Conservation (phyloP, 805 yeast species). For the Cyberlindnera misumaiensis region DNA sequence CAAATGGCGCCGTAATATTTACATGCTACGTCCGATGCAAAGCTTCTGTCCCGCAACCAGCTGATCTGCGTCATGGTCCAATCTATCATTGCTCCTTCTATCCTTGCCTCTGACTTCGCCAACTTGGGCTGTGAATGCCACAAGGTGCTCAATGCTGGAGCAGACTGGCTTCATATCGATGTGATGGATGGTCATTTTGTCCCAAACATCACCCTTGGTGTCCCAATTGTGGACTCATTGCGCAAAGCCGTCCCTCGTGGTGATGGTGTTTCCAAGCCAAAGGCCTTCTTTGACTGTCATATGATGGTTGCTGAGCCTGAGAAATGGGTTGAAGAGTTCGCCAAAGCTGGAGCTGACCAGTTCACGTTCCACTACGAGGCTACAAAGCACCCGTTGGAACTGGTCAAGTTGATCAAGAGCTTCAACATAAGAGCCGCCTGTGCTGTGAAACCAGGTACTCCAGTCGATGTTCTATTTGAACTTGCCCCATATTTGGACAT, state of each 20-base stretch:
- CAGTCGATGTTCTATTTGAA: conserved; percentile 74
- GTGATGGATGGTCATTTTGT: conserved; percentile 99
- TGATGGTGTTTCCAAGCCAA: conserved; percentile 36
- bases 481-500: conserved; percentile 76
- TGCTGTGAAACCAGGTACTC: conserved; percentile 90
- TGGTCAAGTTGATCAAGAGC: conserved; percentile 68
- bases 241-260: conserved; percentile 72
- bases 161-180: conserved; percentile 97
- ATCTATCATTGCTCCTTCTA: conserved; percentile 89
- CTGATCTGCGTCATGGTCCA: conserved; percentile 46
- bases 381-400: conserved; percentile 65
- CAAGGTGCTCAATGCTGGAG: conserved; percentile 67
- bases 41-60: too few relatives aligned
- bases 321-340: conserved; percentile 89
- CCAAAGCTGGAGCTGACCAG: conserved; percentile 91
- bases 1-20: too few relatives aligned
- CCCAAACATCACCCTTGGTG: conserved; percentile 92
- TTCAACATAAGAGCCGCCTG: conserved; percentile 91
- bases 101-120: conserved; percentile 88
- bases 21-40: too few relatives aligned
- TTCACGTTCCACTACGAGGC: conserved; percentile 96
- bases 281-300: conserved; percentile 82
- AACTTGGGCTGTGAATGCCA: conserved; percentile 84
- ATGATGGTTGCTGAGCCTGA: conserved; percentile 96
- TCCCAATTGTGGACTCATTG: conserved; percentile 76